phyloP scores from a whole-genome alignment of 129 eudicot genomes.

The sunflower (Helianthus annuus) region DNA sequence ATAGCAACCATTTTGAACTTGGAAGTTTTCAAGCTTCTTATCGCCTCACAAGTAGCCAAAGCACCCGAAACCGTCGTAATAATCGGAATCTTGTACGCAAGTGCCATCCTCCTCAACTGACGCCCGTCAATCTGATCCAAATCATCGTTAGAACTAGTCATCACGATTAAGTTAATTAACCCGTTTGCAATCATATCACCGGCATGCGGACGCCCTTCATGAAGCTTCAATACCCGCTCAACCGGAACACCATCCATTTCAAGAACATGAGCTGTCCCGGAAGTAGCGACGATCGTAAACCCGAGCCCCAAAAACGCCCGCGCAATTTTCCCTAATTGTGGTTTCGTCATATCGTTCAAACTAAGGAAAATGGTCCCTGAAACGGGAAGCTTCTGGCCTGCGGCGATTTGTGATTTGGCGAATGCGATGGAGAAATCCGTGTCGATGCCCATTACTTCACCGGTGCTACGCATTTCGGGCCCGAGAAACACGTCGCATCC shows the following conservation, averaged over 20 bases:
- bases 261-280: slow-evolving; percentile 87
- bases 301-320: slow-evolving; percentile 71
- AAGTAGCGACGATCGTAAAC: slow-evolving; percentile 66
- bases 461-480: slow-evolving; percentile 98
- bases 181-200: slow-evolving; percentile 94
- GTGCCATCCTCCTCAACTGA: slow-evolving; percentile 87
- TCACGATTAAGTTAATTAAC: slow-evolving; percentile 83
- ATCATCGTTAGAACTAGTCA: slow-evolving; percentile 83
- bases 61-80: slow-evolving; percentile 95
- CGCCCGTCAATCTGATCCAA: slow-evolving; percentile 89
- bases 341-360: slow-evolving; percentile 78
- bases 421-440: slow-evolving; percentile 75
- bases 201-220: slow-evolving; percentile 95
- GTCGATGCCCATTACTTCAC: slow-evolving; percentile 90
- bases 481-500: slow-evolving; percentile 92
- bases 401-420: slow-evolving; percentile 90
- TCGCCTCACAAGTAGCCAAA: slow-evolving; percentile 79
- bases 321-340: slow-evolving; percentile 68
- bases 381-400: slow-evolving; percentile 84
- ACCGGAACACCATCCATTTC: slow-evolving; percentile 78
- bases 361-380: slow-evolving; percentile 84
- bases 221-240: slow-evolving; percentile 85
- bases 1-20: slow-evolving; percentile 78
- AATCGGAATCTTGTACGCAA: slow-evolving; percentile 82
- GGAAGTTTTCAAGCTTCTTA: slow-evolving; percentile 66